Base-by-base conservation (phyloP, 2,329 filamentous ascomycete genomes). In the Capronia americana region DNA sequence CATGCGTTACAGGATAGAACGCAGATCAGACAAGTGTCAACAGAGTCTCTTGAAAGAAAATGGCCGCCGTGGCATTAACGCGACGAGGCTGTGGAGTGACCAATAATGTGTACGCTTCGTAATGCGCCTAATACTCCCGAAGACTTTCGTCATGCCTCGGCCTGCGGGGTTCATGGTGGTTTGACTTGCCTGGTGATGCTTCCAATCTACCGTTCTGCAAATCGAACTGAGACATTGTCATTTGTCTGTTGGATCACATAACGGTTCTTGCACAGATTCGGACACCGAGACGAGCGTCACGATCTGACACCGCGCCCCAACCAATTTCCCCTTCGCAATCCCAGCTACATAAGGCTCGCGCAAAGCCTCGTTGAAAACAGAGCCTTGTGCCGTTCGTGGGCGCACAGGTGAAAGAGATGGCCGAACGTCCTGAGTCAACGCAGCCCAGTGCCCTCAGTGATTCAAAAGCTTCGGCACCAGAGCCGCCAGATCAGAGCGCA, bases 401-500 rank as follows among this genome's bases (percentile, higher is more conserved):
- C 38, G 38, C 17, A n/a, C 38, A 20, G 38, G 38, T n/a, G 38
- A n/a, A 44, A 34, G 59, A 32, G 12, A 70, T 70, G 68, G 65
- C 68, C 50, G 65, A 68, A 56, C 63, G 63, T 20, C 38, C 63
- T 32, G 41, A 66, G 60, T 53, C 65, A 23, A 46, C 58, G 28
- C 30, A 34, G 8, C 46, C 65, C 12, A 58, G 56, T n/a, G 8
- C 50, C 10, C 23, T 5, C 11, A 32, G 12, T 34, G 62, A 63
- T n/a, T 30, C 55, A 26, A 23, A 44, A 1, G 23, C 34, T 17
- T 38, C 50, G 12, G 50, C 20, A 26, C 23, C 63, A 38, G 66
- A 24, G 34, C 32, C 57, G 1, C 17, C 50, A 28, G 24, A 14
- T 23, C 50, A 61, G 46, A 57, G 62, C 20, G 63, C 57, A 54